Evolutionary conservation across 306 rosid genomes (phyloP).

Genomic region (Dicorynia guianensis): DNA sequence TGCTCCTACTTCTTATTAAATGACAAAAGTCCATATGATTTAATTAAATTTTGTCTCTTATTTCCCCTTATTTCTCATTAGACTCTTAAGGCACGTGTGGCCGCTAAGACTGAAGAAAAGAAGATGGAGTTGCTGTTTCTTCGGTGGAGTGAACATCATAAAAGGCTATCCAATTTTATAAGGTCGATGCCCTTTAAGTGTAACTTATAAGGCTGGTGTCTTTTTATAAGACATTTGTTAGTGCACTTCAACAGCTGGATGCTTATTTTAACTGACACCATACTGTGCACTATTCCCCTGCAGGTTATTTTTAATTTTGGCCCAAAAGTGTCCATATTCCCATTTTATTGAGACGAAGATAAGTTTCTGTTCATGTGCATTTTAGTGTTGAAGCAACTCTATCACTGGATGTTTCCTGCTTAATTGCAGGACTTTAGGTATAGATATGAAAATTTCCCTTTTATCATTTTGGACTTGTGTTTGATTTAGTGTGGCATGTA

Average conservation of each 20-base stretch:
- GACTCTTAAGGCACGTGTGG: slow-evolving; percentile 96
- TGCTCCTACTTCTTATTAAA: slow-evolving; percentile 3
- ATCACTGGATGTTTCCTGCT: slow-evolving; percentile 60
- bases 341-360: slow-evolving; percentile 96
- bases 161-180: slow-evolving; percentile 89
- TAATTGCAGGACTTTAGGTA: slow-evolving; percentile 58
- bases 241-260: slow-evolving; percentile 32
- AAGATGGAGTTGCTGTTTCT: slow-evolving; percentile 95
- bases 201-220: slow-evolving; percentile 11
- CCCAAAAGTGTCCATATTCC: slow-evolving; percentile 99
- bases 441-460: slow-evolving; percentile 15
- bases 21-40: slow-evolving; percentile 17
- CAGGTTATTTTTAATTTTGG: slow-evolving; percentile 99
- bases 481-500: slow-evolving; percentile 39
- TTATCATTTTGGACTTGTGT: slow-evolving; percentile 19
- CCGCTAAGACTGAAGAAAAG: slow-evolving; percentile 98
- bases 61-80: slow-evolving; percentile 39
- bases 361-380: slow-evolving; percentile 93
- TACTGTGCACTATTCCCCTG: slow-evolving; percentile 36
- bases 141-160: slow-evolving; percentile 95
- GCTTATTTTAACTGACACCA: slow-evolving; percentile 35
- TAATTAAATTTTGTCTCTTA: slow-evolving; percentile 15
- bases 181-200: slow-evolving; percentile 59
- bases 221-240: slow-evolving; percentile 16
- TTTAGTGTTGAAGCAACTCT: slow-evolving; percentile 75